Conservation (phyloP, 495 filamentous ascomycete genomes). For the Usnea hakonensis region DNA sequence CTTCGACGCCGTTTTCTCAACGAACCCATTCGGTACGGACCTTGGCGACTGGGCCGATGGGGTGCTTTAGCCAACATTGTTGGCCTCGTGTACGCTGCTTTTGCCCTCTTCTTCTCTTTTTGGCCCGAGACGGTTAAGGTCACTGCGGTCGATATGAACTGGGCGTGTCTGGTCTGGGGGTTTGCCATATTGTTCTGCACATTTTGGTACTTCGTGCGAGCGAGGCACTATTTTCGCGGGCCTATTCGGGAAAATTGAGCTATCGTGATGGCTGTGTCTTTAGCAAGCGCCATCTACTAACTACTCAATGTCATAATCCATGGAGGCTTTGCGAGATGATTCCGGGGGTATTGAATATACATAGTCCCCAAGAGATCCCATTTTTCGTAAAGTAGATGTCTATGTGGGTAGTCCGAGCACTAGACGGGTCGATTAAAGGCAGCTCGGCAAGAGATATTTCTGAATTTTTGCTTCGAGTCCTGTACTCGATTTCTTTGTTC, state of each 20-base stretch:
- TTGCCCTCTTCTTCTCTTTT: slow-evolving; percentile 29
- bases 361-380: background rate
- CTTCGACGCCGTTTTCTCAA: slow-evolving; percentile 18
- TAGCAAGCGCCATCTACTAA: background rate
- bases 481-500: background rate
- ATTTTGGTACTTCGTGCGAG: slow-evolving; percentile 1
- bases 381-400: too few species aligned
- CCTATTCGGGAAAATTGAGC: background rate
- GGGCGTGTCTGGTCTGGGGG: slow-evolving; percentile 28
- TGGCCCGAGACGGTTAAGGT: slow-evolving; percentile 25
- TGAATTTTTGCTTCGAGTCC: too few species aligned
- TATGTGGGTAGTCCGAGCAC: too few species aligned
- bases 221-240: slow-evolving; percentile 2
- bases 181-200: background rate
- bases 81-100: slow-evolving; percentile 23
- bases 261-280: background rate
- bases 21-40: slow-evolving; percentile 21
- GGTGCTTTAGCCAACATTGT: slow-evolving; percentile 28
- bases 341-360: background rate
- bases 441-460: too few species aligned
- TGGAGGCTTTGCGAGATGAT: background rate
- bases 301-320: background rate
- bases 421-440: too few species aligned
- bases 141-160: slow-evolving; percentile 31
- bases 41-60: slow-evolving; percentile 23